Evolutionary conservation across 306 rosid species (phyloP), one percentile per base, ranked within the genome.

Genomic region (Carpinus fangiana): DNA sequence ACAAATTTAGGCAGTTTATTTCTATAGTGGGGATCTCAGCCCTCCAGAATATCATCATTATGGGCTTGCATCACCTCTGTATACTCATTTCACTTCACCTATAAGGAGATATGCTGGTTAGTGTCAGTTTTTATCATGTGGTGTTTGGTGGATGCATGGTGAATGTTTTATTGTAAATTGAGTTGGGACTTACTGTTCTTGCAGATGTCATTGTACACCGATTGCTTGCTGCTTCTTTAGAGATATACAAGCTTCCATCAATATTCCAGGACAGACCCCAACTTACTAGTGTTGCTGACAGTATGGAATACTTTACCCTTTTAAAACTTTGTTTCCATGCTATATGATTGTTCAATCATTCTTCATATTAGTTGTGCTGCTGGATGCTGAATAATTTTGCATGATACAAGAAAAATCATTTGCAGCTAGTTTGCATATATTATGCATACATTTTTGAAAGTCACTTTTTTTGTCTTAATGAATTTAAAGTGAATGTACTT

Each of bases 61-160:
- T 76, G 99, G 99, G 84, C 99, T 95, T 82, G 98, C 99, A 77
- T 83, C 99, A 9, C 88, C 90, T 77, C 70, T 95, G 9, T 95
- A 95, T 85, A 95, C 99, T 53, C 98, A 95, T 85, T 95, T 95
- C 87, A 95, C 99, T 50, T 95, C 99, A 69, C 99, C 99, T 36
- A 95, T 95, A 45, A 91, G 99, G 82, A 88, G 99, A 91, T 95
- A 93, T 76, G 94, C 99, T 59, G 99, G 98, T 87, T 69, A n/a
- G 82, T 59, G 57, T 71, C 66, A 72, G 64, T 79, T 68, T 60
- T 70, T 69, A 57, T 60, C 18, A 10, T 75, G 70, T 8, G 8
- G 65, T 80, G 64, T 76, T 73, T 70, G 17, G 74, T 79, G 52
- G 13, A 47, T 47, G 14, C 13, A 3, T 57, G 77, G 75, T 73